Conservation (phyloP, 2,329 filamentous ascomycete genomes). For the Endothia cerciana region DNA sequence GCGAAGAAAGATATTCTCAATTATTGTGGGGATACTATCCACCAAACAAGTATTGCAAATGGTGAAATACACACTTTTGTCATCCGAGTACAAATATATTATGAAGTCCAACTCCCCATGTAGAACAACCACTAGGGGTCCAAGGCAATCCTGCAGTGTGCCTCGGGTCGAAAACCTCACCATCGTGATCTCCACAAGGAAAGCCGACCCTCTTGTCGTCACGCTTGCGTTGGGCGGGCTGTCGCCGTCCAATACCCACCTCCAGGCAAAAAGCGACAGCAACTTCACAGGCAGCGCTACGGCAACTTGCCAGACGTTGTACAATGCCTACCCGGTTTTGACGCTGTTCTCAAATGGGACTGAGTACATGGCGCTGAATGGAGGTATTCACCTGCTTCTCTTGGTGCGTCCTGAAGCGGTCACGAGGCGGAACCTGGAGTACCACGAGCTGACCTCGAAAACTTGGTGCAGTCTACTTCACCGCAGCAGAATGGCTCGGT, state of each 20-base stretch:
- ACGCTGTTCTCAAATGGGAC: constrained; percentile 2
- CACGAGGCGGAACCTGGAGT: neutral
- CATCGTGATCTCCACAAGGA: neutral
- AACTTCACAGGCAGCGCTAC: neutral
- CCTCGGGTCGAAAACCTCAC: neutral
- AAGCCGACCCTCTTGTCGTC: neutral
- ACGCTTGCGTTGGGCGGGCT: neutral
- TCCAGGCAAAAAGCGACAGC: neutral
- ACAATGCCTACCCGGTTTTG: constrained; percentile 10
- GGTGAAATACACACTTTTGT: neutral
- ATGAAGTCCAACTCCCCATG: neutral
- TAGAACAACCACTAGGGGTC: neutral
- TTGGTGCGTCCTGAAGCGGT: neutral
- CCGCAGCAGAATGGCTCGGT: constrained; percentile 17
- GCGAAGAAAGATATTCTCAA: neutral
- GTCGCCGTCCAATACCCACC: neutral
- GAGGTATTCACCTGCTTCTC: neutral
- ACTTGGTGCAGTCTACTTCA: constrained; percentile 6
- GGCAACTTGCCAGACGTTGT: constrained; percentile 6
- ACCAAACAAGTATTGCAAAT: neutral
- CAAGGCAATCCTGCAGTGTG: neutral
- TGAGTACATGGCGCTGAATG: neutral
- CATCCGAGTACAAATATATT: neutral
- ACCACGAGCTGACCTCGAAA: neutral
- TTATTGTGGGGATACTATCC: neutral